A percentile compares a stretch with the other conserved stretches of the same genome.
Evolutionary conservation across 305 asterid species (phyloP).

Genomic region (Solanum hybrid): DNA sequence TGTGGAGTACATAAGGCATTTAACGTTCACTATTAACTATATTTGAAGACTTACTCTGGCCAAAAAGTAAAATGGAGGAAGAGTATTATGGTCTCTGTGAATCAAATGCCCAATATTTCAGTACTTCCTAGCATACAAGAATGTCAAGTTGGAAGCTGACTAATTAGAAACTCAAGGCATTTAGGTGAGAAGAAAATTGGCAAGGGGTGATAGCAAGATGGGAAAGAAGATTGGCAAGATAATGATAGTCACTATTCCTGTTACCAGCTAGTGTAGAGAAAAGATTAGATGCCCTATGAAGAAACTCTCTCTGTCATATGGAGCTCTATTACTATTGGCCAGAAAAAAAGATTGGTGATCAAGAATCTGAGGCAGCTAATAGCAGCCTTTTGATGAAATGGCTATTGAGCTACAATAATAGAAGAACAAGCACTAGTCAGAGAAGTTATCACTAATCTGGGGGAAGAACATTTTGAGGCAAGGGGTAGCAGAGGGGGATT

Average conservation of each 20-base stretch:
- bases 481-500: background rate
- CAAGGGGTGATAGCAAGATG: background rate
- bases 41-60: background rate
- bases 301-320: background rate
- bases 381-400: background rate
- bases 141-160: background rate
- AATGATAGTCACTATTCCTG: background rate
- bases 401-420: background rate
- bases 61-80: background rate
- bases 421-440: background rate
- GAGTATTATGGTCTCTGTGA: background rate
- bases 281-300: background rate
- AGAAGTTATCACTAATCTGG: background rate
- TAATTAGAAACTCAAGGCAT: background rate
- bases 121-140: background rate
- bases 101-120: background rate
- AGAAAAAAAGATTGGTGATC: background rate
- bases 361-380: background rate
- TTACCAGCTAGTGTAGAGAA: background rate
- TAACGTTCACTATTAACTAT: background rate
- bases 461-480: background rate
- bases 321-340: background rate
- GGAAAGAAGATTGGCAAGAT: background rate
- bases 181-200: background rate
- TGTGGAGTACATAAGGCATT: background rate